phyloP scores from a whole-genome alignment of 179 eudicot genomes.

The Kewa caespitosa region DNA sequence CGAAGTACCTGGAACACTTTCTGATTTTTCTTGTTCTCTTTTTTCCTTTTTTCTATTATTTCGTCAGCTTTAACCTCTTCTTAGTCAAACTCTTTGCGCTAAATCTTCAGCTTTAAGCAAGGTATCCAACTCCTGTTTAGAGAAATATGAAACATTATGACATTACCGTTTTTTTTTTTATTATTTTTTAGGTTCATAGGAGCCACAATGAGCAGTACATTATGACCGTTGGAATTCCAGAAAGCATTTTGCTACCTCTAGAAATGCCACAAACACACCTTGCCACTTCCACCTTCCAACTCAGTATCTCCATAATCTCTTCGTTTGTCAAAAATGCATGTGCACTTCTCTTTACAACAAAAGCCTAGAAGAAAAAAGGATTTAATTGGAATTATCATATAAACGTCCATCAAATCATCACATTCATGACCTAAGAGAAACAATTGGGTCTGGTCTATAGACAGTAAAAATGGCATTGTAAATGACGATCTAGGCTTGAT shows the following conservation, averaged over 20 bases:
- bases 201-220: no score
- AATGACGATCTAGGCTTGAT: no score
- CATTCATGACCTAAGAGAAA: no score
- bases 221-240: neutral
- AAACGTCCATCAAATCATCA: neutral
- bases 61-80: neutral
- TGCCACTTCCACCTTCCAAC: neutral
- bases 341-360: no score
- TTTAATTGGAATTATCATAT: no score
- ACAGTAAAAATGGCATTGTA: neutral
- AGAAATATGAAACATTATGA: neutral
- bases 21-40: neutral
- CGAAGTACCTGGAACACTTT: no score
- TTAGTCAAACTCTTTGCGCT: neutral
- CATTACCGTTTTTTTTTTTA: no score
- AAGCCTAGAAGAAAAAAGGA: neutral
- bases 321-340: neutral
- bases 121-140: neutral
- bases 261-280: neutral
- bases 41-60: neutral
- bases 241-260: neutral
- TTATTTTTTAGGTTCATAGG: no score
- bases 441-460: neutral
- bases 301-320: neutral
- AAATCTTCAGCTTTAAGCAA: neutral